These are phyloP conservation scores for Plasmodium yoelii DNA, from an alignment of 169 alveolate species.

Conservation along the genomic window DNA sequence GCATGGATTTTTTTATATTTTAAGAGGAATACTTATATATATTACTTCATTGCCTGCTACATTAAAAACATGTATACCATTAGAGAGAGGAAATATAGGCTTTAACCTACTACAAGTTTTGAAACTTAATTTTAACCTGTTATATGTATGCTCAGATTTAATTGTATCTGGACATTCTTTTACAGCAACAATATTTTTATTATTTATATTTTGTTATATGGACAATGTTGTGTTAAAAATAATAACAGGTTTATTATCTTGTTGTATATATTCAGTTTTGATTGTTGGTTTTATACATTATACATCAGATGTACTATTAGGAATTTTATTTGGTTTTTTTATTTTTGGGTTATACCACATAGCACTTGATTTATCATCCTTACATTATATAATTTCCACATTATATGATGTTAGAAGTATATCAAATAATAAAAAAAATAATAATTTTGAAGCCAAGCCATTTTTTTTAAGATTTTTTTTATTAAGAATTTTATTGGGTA, in stretches of 20 bases:
- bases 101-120: slow-evolving; percentile 47
- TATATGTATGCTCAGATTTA: slow-evolving; percentile 65
- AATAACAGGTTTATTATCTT: slow-evolving; percentile 22
- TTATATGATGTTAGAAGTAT: slow-evolving; percentile 59
- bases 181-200: slow-evolving; percentile 48
- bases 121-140: slow-evolving; percentile 46
- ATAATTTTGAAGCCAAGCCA: slow-evolving; percentile 54
- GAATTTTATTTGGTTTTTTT: slow-evolving; percentile 39
- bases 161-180: slow-evolving; percentile 70
- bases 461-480: slow-evolving; percentile 55
- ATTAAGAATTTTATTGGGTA: slow-evolving; percentile 33
- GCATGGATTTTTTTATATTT: slow-evolving; percentile 58
- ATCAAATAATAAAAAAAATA: slow-evolving; percentile 62
- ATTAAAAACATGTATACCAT: slow-evolving; percentile 53
- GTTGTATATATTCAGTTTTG: slow-evolving; percentile 38
- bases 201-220: slow-evolving; percentile 53
- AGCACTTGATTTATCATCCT: slow-evolving; percentile 51
- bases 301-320: slow-evolving; percentile 63
- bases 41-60: slow-evolving; percentile 71
- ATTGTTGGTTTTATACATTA: slow-evolving; percentile 69
- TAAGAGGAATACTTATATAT: slow-evolving; percentile 40
- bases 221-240: slow-evolving; percentile 26
- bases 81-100: slow-evolving; percentile 39
- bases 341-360: slow-evolving; percentile 57
- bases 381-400: slow-evolving; percentile 30